These are phyloP conservation scores for Hypoxylon fragiforme DNA, from an alignment of 495 filamentous ascomycete species.

Conservation along the genomic window DNA sequence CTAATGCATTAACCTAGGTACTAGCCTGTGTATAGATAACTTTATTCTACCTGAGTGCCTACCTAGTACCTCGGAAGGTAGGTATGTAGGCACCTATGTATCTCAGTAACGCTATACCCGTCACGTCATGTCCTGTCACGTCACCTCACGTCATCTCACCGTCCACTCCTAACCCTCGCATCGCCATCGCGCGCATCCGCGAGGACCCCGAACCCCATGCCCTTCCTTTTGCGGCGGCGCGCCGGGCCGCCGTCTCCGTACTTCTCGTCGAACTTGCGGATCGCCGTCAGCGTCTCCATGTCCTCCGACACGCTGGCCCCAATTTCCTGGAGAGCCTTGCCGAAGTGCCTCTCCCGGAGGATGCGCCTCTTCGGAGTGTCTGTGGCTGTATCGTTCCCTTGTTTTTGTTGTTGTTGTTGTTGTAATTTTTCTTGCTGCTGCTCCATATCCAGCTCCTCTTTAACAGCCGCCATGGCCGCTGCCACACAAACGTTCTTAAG, in stretches of 20 bases:
- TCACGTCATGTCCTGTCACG: not conserved
- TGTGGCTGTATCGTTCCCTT: conserved; percentile 45
- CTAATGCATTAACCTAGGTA: too few species aligned
- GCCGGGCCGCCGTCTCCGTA: conserved; percentile 85
- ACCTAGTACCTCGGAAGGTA: not conserved
- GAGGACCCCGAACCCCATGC: conserved; percentile 67
- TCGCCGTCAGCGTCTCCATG: conserved; percentile 82
- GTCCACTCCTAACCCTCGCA: conserved; percentile 26
- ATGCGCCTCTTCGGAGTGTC: conserved; percentile 65
- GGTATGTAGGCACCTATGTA: not conserved
- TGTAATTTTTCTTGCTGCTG: conserved; percentile 51
- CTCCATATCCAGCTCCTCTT: conserved; percentile 65
- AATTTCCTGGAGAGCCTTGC: conserved; percentile 84
- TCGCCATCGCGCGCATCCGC: conserved; percentile 23
- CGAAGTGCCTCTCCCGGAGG: conserved; percentile 71
- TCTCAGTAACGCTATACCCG: not conserved
- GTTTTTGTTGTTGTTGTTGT: conserved; percentile 3
- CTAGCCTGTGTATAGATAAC: too few species aligned
- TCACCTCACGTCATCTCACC: conserved; percentile 1
- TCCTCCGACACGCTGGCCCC: conserved; percentile 92
- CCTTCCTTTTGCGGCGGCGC: conserved; percentile 60
- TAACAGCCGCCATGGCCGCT: conserved; percentile 84
- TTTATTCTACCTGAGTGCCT: too few species aligned
- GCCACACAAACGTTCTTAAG: conserved; percentile 92
- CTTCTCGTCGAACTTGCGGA: conserved; percentile 94